These are phyloP conservation scores for Colletotrichum graminicola DNA, from an alignment of 2,329 filamentous ascomycete species.

Conservation along the genomic window DNA sequence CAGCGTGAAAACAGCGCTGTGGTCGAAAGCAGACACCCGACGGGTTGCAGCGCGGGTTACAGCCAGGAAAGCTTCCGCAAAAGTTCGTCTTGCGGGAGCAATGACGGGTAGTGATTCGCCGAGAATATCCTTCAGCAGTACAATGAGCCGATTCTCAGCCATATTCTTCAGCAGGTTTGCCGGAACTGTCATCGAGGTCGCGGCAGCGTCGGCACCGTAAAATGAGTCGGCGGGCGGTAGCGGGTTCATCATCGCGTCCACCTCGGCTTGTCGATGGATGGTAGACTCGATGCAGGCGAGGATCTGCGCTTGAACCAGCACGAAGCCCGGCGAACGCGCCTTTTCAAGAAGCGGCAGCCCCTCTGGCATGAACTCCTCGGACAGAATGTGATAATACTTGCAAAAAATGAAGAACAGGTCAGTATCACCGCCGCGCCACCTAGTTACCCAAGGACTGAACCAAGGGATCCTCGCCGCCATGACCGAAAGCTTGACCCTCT, in stretches of 20 bases:
- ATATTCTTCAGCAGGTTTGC: conserved; percentile 81
- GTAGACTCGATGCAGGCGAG: conserved; percentile 84
- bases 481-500: conserved; percentile 73
- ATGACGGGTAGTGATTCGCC: conserved; percentile 58
- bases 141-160: conserved; percentile 88
- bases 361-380: conserved; percentile 77
- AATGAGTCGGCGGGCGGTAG: conserved; percentile 58
- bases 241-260: conserved; percentile 60
- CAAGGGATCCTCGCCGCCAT: conserved; percentile 81
- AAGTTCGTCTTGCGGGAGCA: conserved; percentile 70
- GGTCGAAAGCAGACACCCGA: conserved; percentile 83
- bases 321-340: conserved; percentile 78
- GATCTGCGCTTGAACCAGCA: conserved; percentile 85
- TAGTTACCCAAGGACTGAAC: conserved; percentile 85
- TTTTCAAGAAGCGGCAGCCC: conserved; percentile 66
- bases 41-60: conserved; percentile 81
- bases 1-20: conserved; percentile 87
- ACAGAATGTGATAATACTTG: conserved; percentile 87
- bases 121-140: conserved; percentile 85
- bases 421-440: conserved; percentile 89
- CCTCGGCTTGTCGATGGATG: conserved; percentile 78
- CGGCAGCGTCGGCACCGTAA: conserved; percentile 73
- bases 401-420: conserved; percentile 93
- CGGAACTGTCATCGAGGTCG: conserved; percentile 72
- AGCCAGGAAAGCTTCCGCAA: conserved; percentile 79